These are phyloP conservation scores for Mrakiaceae sp. DNA, from an alignment of 1,284 basidiomycete species.

Conservation along the genomic window DNA sequence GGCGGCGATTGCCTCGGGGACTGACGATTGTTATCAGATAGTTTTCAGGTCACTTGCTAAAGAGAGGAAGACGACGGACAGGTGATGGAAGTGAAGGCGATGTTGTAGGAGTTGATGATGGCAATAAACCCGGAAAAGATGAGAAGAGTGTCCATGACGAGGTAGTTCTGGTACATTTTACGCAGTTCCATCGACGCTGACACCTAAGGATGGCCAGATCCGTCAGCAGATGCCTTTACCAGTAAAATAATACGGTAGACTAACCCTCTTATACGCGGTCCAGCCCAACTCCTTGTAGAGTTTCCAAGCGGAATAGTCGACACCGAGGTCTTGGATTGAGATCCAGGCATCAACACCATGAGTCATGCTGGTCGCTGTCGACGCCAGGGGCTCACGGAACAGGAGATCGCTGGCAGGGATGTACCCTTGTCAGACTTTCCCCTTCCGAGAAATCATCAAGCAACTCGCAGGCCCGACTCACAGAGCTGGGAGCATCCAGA, in stretches of 20 bases:
- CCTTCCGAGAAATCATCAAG: too few species aligned
- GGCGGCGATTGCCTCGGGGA: neutral
- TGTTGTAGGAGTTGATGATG: neutral
- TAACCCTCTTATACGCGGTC: neutral
- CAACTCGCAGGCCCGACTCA: neutral
- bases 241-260: neutral
- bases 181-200: constrained; percentile 5
- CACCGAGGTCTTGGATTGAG: neutral
- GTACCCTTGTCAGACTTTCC: too few species aligned
- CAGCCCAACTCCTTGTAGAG: constrained; percentile 8
- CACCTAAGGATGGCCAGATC: neutral
- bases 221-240: neutral
- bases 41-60: too few species aligned
- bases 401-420: too few species aligned
- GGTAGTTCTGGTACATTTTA: neutral
- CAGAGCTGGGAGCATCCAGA: neutral
- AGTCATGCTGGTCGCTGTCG: too few species aligned
- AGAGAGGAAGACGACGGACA: neutral
- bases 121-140: neutral
- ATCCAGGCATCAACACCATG: too few species aligned
- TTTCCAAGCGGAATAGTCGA: constrained; percentile 2
- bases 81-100: neutral
- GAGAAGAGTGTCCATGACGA: neutral
- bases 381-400: too few species aligned
- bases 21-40: too few species aligned